These are phyloP conservation scores for Cryptomeria japonica DNA, from an alignment of 75 land plant species.

Conservation along the genomic window DNA sequence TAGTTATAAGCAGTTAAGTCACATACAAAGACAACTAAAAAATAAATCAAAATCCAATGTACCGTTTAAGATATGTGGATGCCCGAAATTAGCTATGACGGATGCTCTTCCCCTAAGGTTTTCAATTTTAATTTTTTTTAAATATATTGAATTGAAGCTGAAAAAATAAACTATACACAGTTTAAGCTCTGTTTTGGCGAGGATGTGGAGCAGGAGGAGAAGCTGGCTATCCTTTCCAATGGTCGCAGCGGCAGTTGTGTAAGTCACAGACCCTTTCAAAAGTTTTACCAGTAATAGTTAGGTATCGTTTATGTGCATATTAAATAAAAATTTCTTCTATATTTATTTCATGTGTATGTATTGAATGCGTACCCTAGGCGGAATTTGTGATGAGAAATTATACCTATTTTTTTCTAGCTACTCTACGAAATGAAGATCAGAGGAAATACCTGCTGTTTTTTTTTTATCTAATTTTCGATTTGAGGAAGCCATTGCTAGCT, in stretches of 20 bases:
- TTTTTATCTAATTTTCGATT: not conserved
- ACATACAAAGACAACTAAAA: no score
- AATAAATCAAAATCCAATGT: no score
- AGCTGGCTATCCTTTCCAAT: conserved; percentile 1
- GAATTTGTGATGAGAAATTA: no score
- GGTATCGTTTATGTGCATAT: not conserved
- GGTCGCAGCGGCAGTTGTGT: conserved; percentile 11
- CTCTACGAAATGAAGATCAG: not conserved
- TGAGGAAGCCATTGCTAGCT: not conserved
- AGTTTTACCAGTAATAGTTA: not conserved
- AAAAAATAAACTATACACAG: no score
- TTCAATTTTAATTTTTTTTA: no score
- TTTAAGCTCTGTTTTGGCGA: not conserved
- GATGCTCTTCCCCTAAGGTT: no score
- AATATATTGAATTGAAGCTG: no score
- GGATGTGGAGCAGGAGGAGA: conserved; percentile 16
- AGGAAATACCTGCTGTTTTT: not conserved
- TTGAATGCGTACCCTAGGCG: not conserved
- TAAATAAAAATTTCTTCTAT: no score
- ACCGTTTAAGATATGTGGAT: no score
- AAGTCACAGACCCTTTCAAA: not conserved
- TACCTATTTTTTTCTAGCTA: not conserved
- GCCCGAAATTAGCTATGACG: no score
- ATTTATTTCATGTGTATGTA: not conserved
- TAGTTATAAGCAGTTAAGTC: no score